Conservation (phyloP, 495 filamentous ascomycete species). For the Jackrogersella multiformis region DNA sequence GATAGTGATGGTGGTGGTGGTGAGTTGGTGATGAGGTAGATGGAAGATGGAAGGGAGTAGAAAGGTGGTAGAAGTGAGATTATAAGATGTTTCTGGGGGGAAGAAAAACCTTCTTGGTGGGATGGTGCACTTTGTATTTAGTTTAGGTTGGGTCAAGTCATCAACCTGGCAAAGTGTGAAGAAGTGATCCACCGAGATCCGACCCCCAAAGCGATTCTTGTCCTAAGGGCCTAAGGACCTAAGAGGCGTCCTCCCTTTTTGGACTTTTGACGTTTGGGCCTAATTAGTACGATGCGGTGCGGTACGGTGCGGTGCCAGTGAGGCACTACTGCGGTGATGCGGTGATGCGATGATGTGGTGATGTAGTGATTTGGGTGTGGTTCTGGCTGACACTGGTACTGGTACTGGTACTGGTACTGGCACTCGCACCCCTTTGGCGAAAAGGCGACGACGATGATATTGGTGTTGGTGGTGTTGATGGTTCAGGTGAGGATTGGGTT, state of each 20-base stretch:
- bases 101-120: conserved; percentile 28
- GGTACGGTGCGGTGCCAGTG: conserved; percentile 7
- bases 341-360: conserved; percentile 5
- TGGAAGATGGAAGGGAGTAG: conserved; percentile 27
- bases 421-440: neutral
- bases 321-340: neutral
- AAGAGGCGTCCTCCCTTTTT: conserved; percentile 16
- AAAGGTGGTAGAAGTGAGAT: conserved; percentile 20
- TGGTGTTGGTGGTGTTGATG: conserved; percentile 35
- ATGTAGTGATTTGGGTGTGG: conserved; percentile 6
- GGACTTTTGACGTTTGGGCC: neutral
- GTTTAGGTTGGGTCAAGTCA: conserved; percentile 39
- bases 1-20: neutral
- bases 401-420: neutral
- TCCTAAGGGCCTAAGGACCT: conserved; percentile 2
- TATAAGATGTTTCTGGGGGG: conserved; percentile 20
- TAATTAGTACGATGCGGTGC: neutral
- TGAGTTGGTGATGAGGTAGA: conserved; percentile 10
- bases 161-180: conserved; percentile 42
- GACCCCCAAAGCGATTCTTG: conserved; percentile 24
- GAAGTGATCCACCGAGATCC: conserved; percentile 38
- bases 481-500: neutral
- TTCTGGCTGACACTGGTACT: neutral
- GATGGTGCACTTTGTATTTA: conserved; percentile 43
- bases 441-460: conserved; percentile 34